Base-by-base conservation (phyloP, 2,329 filamentous ascomycete genomes). In the Fusarium tricinctum region DNA sequence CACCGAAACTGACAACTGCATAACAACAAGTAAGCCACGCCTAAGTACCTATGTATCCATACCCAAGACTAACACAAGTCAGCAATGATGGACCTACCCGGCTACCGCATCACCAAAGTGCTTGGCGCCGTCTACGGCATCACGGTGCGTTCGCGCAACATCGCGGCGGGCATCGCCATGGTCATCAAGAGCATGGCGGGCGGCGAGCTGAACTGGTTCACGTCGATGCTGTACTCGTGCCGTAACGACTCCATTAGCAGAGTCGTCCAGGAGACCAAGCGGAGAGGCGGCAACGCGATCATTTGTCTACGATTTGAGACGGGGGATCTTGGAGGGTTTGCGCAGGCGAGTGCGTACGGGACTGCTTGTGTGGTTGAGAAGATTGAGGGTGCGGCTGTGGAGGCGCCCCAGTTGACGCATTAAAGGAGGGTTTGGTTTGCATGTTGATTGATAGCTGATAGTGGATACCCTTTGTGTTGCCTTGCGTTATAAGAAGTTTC, bases 81-180 rank as follows among this genome's bases (percentile, higher is more conserved):
- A 81, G 79, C 88, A 53, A 89, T 89, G 86, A 87, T 86, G 77
- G 87, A 89, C 72, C 78, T 90, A 22, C 87, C 87, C 1, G 87
- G 87, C 9, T 89, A 89, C 76, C 85, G 83, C 65, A 80, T 89
- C 47, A 82, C 84, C 38, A 81, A 81, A 53, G 84, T 88, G 2
- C 82, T 90, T 8, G 88, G 88, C 54, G 83, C 86, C 9, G 84
- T 88, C 30, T 88, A 86, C 76, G 86, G 86, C 12, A 80, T 88
- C 43, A 86, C 84, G 1, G 85, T 88, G 8, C 85, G 85, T 12
- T 85, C 84, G 17, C 84, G 87, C 48, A 89, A 89, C 78, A 84
- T 85, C 75, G 87, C 83, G 7, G 85, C 87, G 4, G 81, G 82
- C 39, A 71, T 89, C 19, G 83, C 82, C 58, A 88, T 88, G 80